Evolutionary conservation across 2,329 filamentous ascomycete species (phyloP), one percentile per base, ranked within the genome.

Genomic region (Pyrenochaeta sp.): DNA sequence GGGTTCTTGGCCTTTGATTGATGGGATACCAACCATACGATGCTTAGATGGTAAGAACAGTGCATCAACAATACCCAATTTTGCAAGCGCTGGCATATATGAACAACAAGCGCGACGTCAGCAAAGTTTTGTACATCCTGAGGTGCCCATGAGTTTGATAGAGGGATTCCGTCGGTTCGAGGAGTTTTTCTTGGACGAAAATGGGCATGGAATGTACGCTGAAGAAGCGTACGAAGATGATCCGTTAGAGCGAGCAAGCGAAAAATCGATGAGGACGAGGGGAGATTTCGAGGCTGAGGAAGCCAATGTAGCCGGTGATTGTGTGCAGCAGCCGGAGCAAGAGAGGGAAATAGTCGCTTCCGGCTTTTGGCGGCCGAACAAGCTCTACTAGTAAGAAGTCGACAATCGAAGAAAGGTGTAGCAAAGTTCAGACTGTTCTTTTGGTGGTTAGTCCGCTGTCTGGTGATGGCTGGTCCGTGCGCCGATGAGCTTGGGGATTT

Each of bases 361-460:
- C 7, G 62, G 69, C 4, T 77, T 77, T 57, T 77, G 75, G 75
- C 71, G 68, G 53, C 74, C 74, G 9, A 68, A 77, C 51, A 72
- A 53, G 41, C 46, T 78, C 45, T 77, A 77, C 56, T 78, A 65
- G 74, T 10, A 22, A 26, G 24, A 22, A 11, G 24, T 38, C 36
- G n/a, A 9, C 28, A n/a, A n/a, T n/a, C n/a, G n/a, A n/a, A n/a
- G n/a, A n/a, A 17, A 24, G 29, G 23, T 26, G 13, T 29, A 17
- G 24, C 19, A 20, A 44, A 23, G 21, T 23, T 27, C 21, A 37
- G 21, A 36, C 35, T 39, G 24, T 15, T 35, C 22, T 19, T 15
- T 29, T 27, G 22, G 15, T 21, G 13, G n/a, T n/a, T n/a, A n/a
- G n/a, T n/a, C n/a, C n/a, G n/a, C n/a, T n/a, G n/a, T n/a, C n/a